Base-by-base conservation (phyloP, 352 stramenopile species). In the Pythium utonaiense region DNA sequence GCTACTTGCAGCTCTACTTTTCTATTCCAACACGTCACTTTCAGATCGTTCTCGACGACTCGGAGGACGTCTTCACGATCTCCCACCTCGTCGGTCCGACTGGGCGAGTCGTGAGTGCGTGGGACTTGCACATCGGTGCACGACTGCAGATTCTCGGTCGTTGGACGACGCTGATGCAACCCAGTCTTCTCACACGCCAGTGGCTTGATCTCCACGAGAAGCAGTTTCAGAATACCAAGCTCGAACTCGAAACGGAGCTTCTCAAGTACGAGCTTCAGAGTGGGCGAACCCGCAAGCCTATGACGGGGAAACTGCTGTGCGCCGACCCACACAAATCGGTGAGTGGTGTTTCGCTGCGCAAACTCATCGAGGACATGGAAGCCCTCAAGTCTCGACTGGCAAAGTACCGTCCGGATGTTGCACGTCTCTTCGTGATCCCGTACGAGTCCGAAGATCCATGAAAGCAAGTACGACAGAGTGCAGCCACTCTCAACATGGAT, bases 31-130 rank as follows among this genome's bases (percentile, higher is more conserved):
- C 77, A 22, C 66, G 60, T 13, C 78, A 88, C 57, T 82, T 89
- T 55, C 82, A 92, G 44, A 65, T 89, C 51, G 67, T 83, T 10
- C 50, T 89, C 13, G 74, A 86, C 36, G 77, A 88, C 51, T 78
- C 80, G 1, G 70, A 84, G 53, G 72, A 86, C 38, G 78, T 90
- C 22, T 89, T 88, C 41, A 93, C 83, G 42, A 88, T 91, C 65
- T 93, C 83, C 10, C 83, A 91, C 60, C 67, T 88, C 40, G 60
- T 80, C 0, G 70, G 82, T 2, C 45, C 62, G n/a, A 75, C 62
- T 16, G 83, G 80, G 9, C 53, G 62, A 1, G 49, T 77, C 34
- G 70, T 93, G 31, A 73, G 67, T 8, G 75, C 70, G 36, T 91
- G 79, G 75, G 83, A 93, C 30, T 66, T 93, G 38, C 75, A 87